phyloP scores from a whole-genome alignment of 2,329 filamentous ascomycete species.

The Anthostomella pinea region DNA sequence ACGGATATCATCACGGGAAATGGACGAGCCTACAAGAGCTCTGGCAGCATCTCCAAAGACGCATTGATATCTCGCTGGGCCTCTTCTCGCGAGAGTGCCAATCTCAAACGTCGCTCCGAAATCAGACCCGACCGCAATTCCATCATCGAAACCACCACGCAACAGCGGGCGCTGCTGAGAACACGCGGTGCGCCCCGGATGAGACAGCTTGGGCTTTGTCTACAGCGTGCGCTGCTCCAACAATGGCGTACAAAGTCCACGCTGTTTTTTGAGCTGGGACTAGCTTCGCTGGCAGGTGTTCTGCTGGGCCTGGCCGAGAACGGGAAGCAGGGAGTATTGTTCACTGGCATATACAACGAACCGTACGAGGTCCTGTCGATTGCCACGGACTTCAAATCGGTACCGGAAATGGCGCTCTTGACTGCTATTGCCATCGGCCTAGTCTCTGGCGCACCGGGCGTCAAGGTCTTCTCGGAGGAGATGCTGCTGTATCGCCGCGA shows the following conservation, averaged over 20 bases:
- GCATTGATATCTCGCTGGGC: slow-evolving; percentile 49
- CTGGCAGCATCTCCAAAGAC: slow-evolving; percentile 46
- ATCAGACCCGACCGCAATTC: slow-evolving; percentile 33
- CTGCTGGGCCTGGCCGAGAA: slow-evolving; percentile 54
- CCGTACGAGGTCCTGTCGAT: slow-evolving; percentile 51
- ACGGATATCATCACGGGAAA: slow-evolving; percentile 62
- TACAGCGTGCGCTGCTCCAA: slow-evolving; percentile 52
- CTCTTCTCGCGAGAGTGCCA: slow-evolving; percentile 25
- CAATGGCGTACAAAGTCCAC: slow-evolving; percentile 51
- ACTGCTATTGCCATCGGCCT: slow-evolving; percentile 54
- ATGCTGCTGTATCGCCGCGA: slow-evolving; percentile 54
- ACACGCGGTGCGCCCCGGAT: slow-evolving; percentile 47
- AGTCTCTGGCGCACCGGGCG: slow-evolving; percentile 51
- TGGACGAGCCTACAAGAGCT: slow-evolving; percentile 47
- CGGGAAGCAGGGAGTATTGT: slow-evolving; percentile 48
- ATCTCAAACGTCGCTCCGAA: slow-evolving; percentile 21
- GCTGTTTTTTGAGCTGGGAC: slow-evolving; percentile 53
- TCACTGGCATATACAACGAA: slow-evolving; percentile 49
- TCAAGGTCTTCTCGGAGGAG: slow-evolving; percentile 56
- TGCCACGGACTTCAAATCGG: slow-evolving; percentile 47
- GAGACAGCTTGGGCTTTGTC: slow-evolving; percentile 52
- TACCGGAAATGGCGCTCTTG: slow-evolving; percentile 52
- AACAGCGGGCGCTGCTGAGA: slow-evolving; percentile 44
- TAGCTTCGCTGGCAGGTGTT: slow-evolving; percentile 49
- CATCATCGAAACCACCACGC: slow-evolving; percentile 35